A percentile compares a stretch with the other conserved stretches of the same genome.
Evolutionary conservation across 2,329 filamentous ascomycete genomes (phyloP).

Genomic region (Myriosclerotinia curreyana): DNA sequence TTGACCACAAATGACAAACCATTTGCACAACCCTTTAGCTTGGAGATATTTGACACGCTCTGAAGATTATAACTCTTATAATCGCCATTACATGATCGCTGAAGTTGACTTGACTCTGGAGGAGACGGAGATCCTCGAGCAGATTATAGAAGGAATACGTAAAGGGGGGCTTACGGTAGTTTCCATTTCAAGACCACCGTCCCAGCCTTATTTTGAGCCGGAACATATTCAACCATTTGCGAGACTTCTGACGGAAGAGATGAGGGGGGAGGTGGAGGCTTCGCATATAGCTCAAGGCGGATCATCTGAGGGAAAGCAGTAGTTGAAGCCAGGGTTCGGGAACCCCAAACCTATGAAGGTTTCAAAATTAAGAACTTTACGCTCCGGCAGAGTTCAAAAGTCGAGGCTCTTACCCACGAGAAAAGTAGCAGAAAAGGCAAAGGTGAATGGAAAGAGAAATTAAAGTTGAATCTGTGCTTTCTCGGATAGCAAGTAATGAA

Average conservation of each 20-base stretch:
- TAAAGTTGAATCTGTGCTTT: neutral
- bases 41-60: too few relatives aligned
- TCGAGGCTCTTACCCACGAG: neutral
- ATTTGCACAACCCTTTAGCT: too few relatives aligned
- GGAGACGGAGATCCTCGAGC: too few relatives aligned
- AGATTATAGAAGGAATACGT: too few relatives aligned
- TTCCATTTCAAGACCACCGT: neutral
- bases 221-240: slow-evolving; percentile 1
- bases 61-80: too few relatives aligned
- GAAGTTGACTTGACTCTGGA: too few relatives aligned
- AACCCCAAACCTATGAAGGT: neutral
- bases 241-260: neutral
- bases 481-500: neutral
- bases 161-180: too few relatives aligned
- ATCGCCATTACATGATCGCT: too few relatives aligned
- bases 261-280: neutral
- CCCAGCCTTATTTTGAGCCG: neutral
- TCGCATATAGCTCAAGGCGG: neutral
- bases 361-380: neutral
- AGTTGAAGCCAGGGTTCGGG: neutral
- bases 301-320: too few relatives aligned
- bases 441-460: neutral
- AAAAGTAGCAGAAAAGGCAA: neutral
- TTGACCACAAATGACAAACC: too few relatives aligned
- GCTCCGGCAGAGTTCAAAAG: neutral